These are phyloP conservation scores for Penicillium dipodomyicola DNA, from an alignment of 495 filamentous ascomycete species.

Conservation along the genomic window DNA sequence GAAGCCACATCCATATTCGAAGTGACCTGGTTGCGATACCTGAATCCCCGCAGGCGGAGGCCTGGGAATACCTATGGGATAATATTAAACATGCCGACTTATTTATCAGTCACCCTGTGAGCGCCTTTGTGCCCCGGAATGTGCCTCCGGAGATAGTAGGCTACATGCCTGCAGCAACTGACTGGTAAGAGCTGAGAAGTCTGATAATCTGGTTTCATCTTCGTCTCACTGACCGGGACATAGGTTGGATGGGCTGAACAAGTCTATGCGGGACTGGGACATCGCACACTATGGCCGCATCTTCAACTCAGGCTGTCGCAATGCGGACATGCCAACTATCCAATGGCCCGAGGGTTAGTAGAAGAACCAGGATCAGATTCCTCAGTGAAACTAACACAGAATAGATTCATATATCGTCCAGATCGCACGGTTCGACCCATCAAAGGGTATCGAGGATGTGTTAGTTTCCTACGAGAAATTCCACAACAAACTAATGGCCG, in stretches of 20 bases:
- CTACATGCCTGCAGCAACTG: conserved; percentile 81
- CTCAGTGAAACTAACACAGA: not conserved
- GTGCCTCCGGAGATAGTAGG: conserved; percentile 67
- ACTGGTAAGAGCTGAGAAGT: conserved; percentile 53
- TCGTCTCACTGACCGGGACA: conserved; percentile 17
- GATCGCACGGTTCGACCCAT: conserved; percentile 81
- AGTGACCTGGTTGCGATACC: conserved; percentile 64
- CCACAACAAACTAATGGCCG: conserved; percentile 53
- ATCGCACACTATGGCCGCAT: conserved; percentile 70
- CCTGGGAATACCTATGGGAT: conserved; percentile 77
- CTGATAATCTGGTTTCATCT: not conserved
- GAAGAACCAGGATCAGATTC: no score
- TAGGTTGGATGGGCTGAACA: conserved; percentile 85
- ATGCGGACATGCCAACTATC: conserved; percentile 56
- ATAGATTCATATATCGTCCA: conserved; percentile 75
- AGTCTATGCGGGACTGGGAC: conserved; percentile 71
- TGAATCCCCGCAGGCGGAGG: conserved; percentile 66
- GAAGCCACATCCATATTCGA: conserved; percentile 82
- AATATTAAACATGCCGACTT: conserved; percentile 69
- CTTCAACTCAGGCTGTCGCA: conserved; percentile 65
- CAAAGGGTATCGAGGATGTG: conserved; percentile 81
- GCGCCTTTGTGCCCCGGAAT: conserved; percentile 67
- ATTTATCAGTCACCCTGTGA: conserved; percentile 84
- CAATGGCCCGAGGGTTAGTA: conserved; percentile 59
- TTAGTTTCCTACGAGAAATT: conserved; percentile 76